These are phyloP conservation scores for Sugiyamaella xylanicola DNA, from an alignment of 1,139 yeast genomes.

Conservation along the genomic window DNA sequence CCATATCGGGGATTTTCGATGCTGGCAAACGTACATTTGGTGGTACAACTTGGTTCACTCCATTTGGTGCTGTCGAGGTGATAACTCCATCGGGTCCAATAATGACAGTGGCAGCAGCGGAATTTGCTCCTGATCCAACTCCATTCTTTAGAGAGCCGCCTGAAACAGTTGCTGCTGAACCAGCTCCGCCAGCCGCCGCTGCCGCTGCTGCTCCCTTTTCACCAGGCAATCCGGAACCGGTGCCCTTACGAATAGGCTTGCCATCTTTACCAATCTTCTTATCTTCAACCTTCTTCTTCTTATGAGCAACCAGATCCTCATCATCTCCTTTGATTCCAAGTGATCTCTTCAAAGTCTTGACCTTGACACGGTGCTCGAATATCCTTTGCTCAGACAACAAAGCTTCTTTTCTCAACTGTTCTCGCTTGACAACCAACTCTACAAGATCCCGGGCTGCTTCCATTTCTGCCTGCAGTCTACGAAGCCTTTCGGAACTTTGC, in stretches of 20 bases:
- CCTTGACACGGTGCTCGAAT: slow-evolving; percentile 69
- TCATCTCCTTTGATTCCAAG: slow-evolving; percentile 83
- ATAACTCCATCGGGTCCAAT: slow-evolving; percentile 17
- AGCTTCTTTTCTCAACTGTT: slow-evolving; percentile 59
- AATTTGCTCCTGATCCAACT: background rate
- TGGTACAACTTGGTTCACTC: slow-evolving; percentile 48
- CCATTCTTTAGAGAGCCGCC: too few relatives aligned
- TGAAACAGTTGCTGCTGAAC: background rate
- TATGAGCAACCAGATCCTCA: slow-evolving; percentile 76
- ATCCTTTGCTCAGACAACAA: slow-evolving; percentile 62
- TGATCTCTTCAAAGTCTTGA: slow-evolving; percentile 72
- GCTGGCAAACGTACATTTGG: slow-evolving; percentile 87
- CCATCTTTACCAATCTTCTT: slow-evolving; percentile 27
- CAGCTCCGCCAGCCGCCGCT: slow-evolving; percentile 11
- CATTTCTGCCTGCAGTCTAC: slow-evolving; percentile 73
- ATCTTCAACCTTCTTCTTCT: slow-evolving; percentile 59
- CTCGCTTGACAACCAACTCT: slow-evolving; percentile 73
- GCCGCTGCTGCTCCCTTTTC: slow-evolving; percentile 24
- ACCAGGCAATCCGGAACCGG: slow-evolving; percentile 21
- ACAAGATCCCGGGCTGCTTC: slow-evolving; percentile 74
- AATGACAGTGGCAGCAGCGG: slow-evolving; percentile 10
- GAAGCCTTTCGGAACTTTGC: slow-evolving; percentile 81
- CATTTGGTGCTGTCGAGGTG: slow-evolving; percentile 23
- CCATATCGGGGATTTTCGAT: slow-evolving; percentile 91
- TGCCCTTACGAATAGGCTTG: slow-evolving; percentile 22